Evolutionary conservation across 2,329 filamentous ascomycete genomes (phyloP), one percentile per base, ranked within the genome.

Genomic region (Ophiostoma ulmi): DNA sequence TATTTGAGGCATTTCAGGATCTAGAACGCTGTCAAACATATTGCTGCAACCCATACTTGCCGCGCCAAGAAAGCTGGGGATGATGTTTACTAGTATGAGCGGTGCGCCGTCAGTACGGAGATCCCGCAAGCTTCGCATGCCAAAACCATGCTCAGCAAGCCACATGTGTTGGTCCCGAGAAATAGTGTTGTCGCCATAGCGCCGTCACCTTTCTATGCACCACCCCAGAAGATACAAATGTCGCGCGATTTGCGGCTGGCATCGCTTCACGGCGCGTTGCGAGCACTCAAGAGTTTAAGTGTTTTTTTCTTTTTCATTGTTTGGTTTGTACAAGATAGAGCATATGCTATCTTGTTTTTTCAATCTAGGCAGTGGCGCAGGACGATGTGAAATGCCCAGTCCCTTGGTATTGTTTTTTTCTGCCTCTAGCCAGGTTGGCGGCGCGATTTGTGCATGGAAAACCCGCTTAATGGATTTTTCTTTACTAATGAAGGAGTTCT

Each of bases 381-480:
- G 26, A 26, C 31, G 13, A 3, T 31, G 55, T 61, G 7, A 1
- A 4, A 36, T 36, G 58, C 58, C 58, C n/a, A 63, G 58, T 20
- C 31, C 31, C 58, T 63, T 63, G 58, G 58, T 63, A 63, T 63
- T 63, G 58, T 36, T 17, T 17, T 63, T 36, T 31, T 36, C 58
- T 63, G 14, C 26, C 58, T 36, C 31, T 36, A 63, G 58, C 31
- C 4, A 63, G 31, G 58, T 63, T 63, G 58, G 31, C 58, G 31
- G n/a, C 58, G 58, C 13, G 58, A 63, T 31, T 10, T 55, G 39
- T 44, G 39, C 14, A 44, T 55, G 17, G 7, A 55, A n/a, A 31
- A 31, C 31, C 31, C 31, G 31, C 31, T 31, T 55, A 22, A 20
- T 20, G 3, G 17, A 55, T n/a, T 20, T 55, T 22, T 36, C 35